phyloP scores from a whole-genome alignment of 495 filamentous ascomycete species.

The Hypoxylon intermedium region DNA sequence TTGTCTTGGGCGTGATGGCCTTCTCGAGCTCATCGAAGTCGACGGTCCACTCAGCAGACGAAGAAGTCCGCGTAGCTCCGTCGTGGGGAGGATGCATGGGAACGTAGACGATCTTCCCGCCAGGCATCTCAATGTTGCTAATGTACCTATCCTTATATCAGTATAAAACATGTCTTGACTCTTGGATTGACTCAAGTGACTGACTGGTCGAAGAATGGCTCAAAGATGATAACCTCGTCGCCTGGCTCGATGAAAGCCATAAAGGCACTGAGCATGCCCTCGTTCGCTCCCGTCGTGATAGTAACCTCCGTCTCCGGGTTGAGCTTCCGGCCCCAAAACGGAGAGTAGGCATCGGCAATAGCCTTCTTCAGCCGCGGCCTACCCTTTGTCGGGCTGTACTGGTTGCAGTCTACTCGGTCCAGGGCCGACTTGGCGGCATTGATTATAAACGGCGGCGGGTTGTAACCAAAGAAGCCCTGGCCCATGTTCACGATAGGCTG shows the following conservation, averaged over 20 bases:
- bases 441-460: conserved; percentile 89
- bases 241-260: conserved; percentile 96
- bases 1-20: conserved; percentile 83
- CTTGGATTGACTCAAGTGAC: too few species aligned
- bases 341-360: conserved; percentile 86
- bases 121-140: conserved; percentile 96
- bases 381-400: conserved; percentile 95
- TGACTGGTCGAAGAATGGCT: conserved; percentile 98
- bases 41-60: conserved; percentile 86
- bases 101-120: conserved; percentile 91
- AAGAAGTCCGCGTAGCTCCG: conserved; percentile 77
- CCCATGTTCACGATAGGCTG: conserved; percentile 96
- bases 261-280: conserved; percentile 96
- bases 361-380: conserved; percentile 89
- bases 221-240: conserved; percentile 97
- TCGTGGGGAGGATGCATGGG: conserved; percentile 89
- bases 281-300: conserved; percentile 95
- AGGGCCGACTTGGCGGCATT: conserved; percentile 89
- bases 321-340: conserved; percentile 78
- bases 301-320: conserved; percentile 91
- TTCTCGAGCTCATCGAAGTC: conserved; percentile 83
- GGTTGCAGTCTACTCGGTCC: conserved; percentile 95
- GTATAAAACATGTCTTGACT: too few species aligned
- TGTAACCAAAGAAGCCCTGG: conserved; percentile 98
- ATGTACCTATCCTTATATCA: too few species aligned